Base-by-base conservation (phyloP, 331 rosid genomes). In the Stylosanthes scabra region DNA sequence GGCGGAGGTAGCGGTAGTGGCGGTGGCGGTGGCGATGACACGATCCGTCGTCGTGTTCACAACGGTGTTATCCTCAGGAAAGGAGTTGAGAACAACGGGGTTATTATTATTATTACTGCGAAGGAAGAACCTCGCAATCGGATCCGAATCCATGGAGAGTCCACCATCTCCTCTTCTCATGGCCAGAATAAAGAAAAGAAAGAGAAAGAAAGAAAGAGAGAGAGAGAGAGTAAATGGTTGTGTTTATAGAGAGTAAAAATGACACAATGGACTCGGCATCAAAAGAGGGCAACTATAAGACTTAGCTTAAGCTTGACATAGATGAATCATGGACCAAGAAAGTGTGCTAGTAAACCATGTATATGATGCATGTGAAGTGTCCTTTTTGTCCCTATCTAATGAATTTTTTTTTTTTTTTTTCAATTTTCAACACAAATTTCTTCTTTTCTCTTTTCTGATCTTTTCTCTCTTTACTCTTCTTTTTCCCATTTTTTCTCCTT, bases 111-210 rank as follows among this genome's bases (percentile, higher is more conserved):
- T n/a, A n/a, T n/a, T n/a, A 31, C 37, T 31, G 78, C 78, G 84
- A 57, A 70, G 75, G 34, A 82, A 85, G 82, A 83, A 88, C 54
- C 50, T 78, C 60, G 68, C 72, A 59, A 66, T 29, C 79, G 90
- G 97, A 91, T 89, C 96, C 82, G 91, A 83, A 91, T 85, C 91
- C 90, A 91, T 89, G 85, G 89, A 68, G 81, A 88, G 91, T 88
- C 89, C 93, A 87, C 85, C 71, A 71, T 72, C 85, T 81, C 83
- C 37, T n/a, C n/a, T n/a, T 31, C 37, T 5, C 37, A 31, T 83
- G 87, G 78, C 93, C 88, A 94, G 60, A 29, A 59, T 41, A 72
- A 63, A 55, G 68, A 45, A 77, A 54, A 12, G 11, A 56, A 37
- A 62, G 31, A 60, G 56, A 70, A 59, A 66, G 63, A 68, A 64